A percentile compares a stretch with the other conserved stretches of the same genome.
Conservation (phyloP, 83 land plant species). For the Larix sibirica region DNA sequence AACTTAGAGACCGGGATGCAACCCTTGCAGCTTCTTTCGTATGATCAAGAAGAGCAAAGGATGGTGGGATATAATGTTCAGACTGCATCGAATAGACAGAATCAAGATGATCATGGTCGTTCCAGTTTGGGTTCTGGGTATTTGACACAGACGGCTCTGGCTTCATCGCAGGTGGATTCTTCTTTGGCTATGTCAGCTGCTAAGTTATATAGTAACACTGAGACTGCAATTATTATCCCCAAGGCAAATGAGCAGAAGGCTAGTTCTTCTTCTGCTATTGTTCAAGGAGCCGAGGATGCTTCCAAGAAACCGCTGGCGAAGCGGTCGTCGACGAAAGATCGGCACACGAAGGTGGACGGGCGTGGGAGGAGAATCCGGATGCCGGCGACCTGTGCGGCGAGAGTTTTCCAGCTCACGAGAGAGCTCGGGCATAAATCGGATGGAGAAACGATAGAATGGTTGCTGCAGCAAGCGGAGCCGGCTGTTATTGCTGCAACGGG, state of each 20-base stretch:
- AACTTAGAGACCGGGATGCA: constrained; percentile 14
- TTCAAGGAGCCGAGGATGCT: not conserved
- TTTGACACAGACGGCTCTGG: not conserved
- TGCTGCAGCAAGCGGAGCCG: constrained; percentile 45
- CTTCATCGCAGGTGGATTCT: not conserved
- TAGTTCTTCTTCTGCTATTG: not conserved
- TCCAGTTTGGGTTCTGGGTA: not conserved
- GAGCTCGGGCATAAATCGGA: constrained; percentile 50
- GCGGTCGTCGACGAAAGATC: constrained; percentile 29
- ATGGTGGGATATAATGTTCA: constrained; percentile 13
- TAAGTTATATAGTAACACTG: not conserved
- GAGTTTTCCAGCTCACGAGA: constrained; percentile 48
- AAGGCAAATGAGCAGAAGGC: not conserved
- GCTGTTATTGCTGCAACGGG: constrained; percentile 67
- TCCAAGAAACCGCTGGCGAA: constrained; percentile 25
- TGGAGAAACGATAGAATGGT: constrained; percentile 52
- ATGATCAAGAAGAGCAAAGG: not conserved
- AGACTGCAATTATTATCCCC: constrained; percentile 1
- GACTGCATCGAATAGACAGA: no score
- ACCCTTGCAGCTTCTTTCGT: constrained; percentile 17
- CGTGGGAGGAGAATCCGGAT: constrained; percentile 41
- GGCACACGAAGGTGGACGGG: constrained; percentile 47
- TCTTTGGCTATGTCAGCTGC: not conserved
- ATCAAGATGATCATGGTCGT: no score
- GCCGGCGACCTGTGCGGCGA: constrained; percentile 48